Evolutionary conservation across 768 basidiomycete genomes (phyloP), one percentile per base, ranked within the genome.

Genomic region (Melanogaster broomeanus): DNA sequence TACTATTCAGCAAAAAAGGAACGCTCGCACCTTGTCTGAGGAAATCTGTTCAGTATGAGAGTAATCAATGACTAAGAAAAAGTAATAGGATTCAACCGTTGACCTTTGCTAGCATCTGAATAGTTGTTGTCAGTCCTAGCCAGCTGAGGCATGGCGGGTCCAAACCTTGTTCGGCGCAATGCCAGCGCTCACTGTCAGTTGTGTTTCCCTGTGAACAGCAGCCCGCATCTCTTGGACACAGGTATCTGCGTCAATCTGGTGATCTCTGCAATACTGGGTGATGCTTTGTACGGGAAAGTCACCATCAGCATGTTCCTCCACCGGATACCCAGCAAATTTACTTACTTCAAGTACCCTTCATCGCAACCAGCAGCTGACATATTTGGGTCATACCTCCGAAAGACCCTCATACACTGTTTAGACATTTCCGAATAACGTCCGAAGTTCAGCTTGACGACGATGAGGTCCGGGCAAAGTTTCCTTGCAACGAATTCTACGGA

Each of bases 121-220:
- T 21, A 52, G 2, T 54, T 38, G 2, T 54, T 38, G 51, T 68
- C 45, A 59, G 53, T 33, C 54, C 40, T 25, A 33, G 34, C 43
- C 57, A 51, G 53, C 56, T 15, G 54, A 49, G 42, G 24, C 35
- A 54, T 45, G 56, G 58, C 33, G 59, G 13, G 45, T 58, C 63
- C 81, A 47, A 62, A 93, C 93, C 78, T 89, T 90, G 71, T 95
- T 98, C 1, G 96, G 90, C 0, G 96, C 94, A 51, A 98, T 93
- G 3, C 97, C 97, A 27, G 94, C 95, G 59, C 91, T 94, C 46
- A 90, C 93, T 3, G 97, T 98, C 44, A 98, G 66, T 47, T 81
- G 81, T 3, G 95, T 98, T 69, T 89, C 89, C 16, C 75, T 74
- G 48, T 85, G 77, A 3, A 98, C 90, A 37, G 75, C 75, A 22